Evolutionary conservation across 176 grass and related monocot species (phyloP).

Genomic region (Aechmea fasciata): DNA sequence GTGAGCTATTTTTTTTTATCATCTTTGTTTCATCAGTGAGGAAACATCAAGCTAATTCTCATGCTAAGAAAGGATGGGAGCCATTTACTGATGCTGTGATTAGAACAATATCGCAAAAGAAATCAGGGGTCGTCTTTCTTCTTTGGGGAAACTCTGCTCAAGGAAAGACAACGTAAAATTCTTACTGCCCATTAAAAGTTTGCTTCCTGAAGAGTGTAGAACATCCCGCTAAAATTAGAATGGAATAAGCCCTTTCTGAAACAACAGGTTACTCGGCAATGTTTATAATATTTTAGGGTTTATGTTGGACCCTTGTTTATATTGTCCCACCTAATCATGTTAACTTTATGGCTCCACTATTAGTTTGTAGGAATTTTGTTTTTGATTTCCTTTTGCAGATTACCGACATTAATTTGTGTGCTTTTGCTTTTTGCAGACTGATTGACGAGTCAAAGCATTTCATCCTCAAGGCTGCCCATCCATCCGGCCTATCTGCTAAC

Average conservation of each 20-base stretch:
- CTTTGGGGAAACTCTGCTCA: conserved; percentile 99
- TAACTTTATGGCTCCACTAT: too few species aligned
- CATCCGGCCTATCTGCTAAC: conserved; percentile 82
- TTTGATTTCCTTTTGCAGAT: too few species aligned
- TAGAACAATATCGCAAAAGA: conserved; percentile 83
- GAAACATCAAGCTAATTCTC: conserved; percentile 84
- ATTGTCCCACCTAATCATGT: too few species aligned
- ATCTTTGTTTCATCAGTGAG: conserved; percentile 36
- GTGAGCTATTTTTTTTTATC: background rate
- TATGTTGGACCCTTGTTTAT: too few species aligned
- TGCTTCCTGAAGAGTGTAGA: background rate
- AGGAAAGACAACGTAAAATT: conserved; percentile 59
- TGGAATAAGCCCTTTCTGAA: background rate
- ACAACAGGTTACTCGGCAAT: too few species aligned
- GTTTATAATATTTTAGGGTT: too few species aligned
- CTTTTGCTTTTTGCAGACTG: conserved; percentile 46
- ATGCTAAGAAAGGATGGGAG: conserved; percentile 97
- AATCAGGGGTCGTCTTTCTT: conserved; percentile 73
- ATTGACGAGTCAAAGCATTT: conserved; percentile 84
- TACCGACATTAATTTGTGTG: background rate
- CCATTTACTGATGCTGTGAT: conserved; percentile 90
- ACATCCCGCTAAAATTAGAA: background rate
- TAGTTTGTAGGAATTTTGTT: too few species aligned
- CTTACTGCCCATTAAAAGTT: conserved; percentile 7
- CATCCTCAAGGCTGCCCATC: conserved; percentile 81